Conservation (phyloP, 257 asterid genomes). For the Datura wrightii region DNA sequence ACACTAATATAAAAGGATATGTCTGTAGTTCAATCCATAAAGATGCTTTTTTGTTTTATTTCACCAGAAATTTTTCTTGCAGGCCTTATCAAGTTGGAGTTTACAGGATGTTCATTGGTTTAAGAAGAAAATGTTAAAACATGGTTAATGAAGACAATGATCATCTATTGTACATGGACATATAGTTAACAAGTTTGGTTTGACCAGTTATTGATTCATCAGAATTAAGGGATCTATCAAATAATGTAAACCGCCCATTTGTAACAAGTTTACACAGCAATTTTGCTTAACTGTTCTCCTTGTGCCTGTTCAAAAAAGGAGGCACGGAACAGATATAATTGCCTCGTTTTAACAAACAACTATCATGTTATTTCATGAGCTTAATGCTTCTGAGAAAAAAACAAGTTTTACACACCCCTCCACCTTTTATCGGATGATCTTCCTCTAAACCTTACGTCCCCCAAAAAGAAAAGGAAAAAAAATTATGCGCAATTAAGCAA, state of each 20-base stretch:
- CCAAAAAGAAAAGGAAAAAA: neutral
- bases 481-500: neutral
- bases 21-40: neutral
- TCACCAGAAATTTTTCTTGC: neutral
- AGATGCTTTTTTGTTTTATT: neutral
- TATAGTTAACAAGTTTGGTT: neutral
- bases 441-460: neutral
- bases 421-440: neutral
- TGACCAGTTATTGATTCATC: constrained; percentile 23
- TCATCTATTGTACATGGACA: neutral
- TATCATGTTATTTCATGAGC: neutral
- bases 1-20: neutral
- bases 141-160: constrained; percentile 13
- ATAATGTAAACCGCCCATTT: neutral
- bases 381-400: neutral
- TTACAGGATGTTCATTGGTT: neutral
- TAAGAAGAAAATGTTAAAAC: neutral
- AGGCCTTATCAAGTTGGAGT: neutral
- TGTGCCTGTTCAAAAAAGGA: constrained; percentile 9
- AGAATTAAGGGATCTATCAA: neutral
- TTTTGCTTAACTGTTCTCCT: neutral
- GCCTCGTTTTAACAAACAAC: constrained; percentile 9
- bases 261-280: constrained; percentile 4
- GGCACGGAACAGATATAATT: neutral
- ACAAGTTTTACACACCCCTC: constrained; percentile 16